Conservation (phyloP, 345 rosid genomes). For the Xanthoceras sorbifolium region DNA sequence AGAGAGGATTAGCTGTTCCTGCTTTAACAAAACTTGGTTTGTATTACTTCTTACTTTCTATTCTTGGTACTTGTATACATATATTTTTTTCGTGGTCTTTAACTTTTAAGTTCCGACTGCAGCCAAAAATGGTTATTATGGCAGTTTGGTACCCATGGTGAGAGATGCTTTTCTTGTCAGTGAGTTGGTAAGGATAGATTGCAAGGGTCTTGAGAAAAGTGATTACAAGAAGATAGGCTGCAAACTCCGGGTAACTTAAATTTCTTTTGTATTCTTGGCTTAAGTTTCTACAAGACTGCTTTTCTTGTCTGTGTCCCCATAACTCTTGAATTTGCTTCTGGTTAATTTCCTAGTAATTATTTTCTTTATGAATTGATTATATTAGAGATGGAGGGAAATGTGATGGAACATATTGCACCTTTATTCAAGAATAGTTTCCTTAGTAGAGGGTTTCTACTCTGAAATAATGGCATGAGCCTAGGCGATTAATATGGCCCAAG, state of each 20-base stretch:
- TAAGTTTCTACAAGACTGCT: neutral
- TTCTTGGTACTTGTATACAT: neutral
- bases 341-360: neutral
- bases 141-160: constrained; percentile 84
- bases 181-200: constrained; percentile 80
- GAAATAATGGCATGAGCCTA: no score
- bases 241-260: constrained; percentile 68
- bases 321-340: neutral
- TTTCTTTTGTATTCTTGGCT: neutral
- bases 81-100: neutral
- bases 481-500: no score
- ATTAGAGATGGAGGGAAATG: no score
- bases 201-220: constrained; percentile 77
- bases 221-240: constrained; percentile 94
- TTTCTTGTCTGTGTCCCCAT: neutral
- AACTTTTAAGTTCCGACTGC: constrained; percentile 36
- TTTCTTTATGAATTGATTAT: neutral
- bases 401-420: neutral
- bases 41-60: constrained; percentile 13
- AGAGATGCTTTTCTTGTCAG: constrained; percentile 80
- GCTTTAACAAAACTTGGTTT: constrained; percentile 77
- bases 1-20: constrained; percentile 74
- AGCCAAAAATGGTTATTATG: constrained; percentile 95
- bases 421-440: neutral
- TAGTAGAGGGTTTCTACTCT: neutral